Conservation (phyloP, 1,139 yeast species). For the Geotrichum klebahnii region DNA sequence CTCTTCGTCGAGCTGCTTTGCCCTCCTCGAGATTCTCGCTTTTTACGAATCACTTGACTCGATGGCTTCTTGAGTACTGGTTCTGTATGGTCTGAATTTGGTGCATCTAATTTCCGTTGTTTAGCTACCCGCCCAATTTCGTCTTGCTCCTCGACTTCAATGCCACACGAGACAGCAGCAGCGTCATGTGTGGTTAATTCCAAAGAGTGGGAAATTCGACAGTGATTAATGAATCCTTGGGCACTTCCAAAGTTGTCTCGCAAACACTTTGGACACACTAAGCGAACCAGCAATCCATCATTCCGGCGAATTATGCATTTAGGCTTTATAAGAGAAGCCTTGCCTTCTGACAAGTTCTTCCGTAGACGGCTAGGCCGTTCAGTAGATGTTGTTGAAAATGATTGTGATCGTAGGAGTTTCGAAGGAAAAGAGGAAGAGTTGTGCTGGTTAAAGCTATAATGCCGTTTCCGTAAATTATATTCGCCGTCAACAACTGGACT, state of each 20-base stretch:
- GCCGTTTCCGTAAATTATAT: conserved; percentile 6
- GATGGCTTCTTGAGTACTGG: background rate
- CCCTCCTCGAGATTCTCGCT: too few species aligned
- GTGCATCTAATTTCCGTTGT: conserved; percentile 29
- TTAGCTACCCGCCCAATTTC: conserved; percentile 44
- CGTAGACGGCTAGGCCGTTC: background rate
- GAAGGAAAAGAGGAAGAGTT: conserved; percentile 3
- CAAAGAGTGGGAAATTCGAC: conserved; percentile 67
- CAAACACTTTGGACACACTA: conserved; percentile 65
- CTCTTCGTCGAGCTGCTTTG: too few species aligned
- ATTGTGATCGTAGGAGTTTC: conserved; percentile 3
- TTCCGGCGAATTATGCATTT: conserved; percentile 64
- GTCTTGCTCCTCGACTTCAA: conserved; percentile 57
- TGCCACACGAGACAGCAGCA: conserved; percentile 70
- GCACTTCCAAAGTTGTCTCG: conserved; percentile 71
- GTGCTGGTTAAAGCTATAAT: background rate
- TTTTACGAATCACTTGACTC: too few species aligned
- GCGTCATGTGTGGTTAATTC: conserved; percentile 71
- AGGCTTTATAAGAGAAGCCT: conserved; percentile 22
- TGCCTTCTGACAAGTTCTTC: background rate
- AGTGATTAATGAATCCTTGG: conserved; percentile 75
- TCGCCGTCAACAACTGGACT: too few species aligned
- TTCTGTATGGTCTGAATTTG: background rate
- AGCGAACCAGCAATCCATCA: conserved; percentile 64
- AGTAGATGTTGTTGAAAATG: conserved; percentile 1